A percentile compares a stretch with the other conserved stretches of the same genome.
Evolutionary conservation across 768 basidiomycete genomes (phyloP).

Genomic region (Calocera viscosa): DNA sequence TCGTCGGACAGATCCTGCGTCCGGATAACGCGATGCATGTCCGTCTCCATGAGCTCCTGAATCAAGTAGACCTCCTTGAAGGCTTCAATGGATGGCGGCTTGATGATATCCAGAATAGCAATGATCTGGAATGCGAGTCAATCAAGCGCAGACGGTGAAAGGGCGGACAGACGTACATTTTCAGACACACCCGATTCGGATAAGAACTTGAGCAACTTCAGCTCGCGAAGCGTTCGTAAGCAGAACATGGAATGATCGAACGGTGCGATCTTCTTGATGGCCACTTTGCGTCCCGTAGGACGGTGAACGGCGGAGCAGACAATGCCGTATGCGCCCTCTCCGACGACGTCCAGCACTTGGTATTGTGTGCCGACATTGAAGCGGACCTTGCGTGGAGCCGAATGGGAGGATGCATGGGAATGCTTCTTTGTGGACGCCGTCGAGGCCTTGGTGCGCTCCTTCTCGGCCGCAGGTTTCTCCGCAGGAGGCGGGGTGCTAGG

Average conservation of each 20-base stretch:
- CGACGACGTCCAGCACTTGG: slow-evolving; percentile 76
- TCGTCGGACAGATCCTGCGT: slow-evolving; percentile 91
- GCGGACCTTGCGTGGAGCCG: slow-evolving; percentile 20
- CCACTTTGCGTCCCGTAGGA: slow-evolving; percentile 70
- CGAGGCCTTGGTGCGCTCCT: slow-evolving; percentile 21
- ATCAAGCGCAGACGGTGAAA: slow-evolving; percentile 27
- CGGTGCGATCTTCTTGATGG: slow-evolving; percentile 90
- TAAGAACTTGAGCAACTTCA: slow-evolving; percentile 66
- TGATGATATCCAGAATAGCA: slow-evolving; percentile 85
- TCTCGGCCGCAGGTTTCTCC: not conserved
- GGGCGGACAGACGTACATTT: slow-evolving; percentile 16
- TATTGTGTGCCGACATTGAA: slow-evolving; percentile 47
- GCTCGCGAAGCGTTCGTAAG: slow-evolving; percentile 69
- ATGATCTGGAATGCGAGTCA: slow-evolving; percentile 82
- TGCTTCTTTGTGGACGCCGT: not conserved
- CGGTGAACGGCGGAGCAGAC: slow-evolving; percentile 76
- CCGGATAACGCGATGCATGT: slow-evolving; percentile 89
- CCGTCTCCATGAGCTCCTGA: slow-evolving; percentile 68
- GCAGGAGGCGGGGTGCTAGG: not conserved
- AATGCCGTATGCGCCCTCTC: slow-evolving; percentile 91
- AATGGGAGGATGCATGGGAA: not conserved
- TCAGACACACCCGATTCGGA: slow-evolving; percentile 24
- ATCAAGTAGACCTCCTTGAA: slow-evolving; percentile 72
- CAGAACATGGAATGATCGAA: slow-evolving; percentile 94
- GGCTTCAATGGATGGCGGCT: slow-evolving; percentile 55